A percentile compares a stretch with the other conserved stretches of the same genome.
These are phyloP conservation scores for Pichia sp. DNA, from an alignment of 1,139 yeast species.

Conservation along the genomic window DNA sequence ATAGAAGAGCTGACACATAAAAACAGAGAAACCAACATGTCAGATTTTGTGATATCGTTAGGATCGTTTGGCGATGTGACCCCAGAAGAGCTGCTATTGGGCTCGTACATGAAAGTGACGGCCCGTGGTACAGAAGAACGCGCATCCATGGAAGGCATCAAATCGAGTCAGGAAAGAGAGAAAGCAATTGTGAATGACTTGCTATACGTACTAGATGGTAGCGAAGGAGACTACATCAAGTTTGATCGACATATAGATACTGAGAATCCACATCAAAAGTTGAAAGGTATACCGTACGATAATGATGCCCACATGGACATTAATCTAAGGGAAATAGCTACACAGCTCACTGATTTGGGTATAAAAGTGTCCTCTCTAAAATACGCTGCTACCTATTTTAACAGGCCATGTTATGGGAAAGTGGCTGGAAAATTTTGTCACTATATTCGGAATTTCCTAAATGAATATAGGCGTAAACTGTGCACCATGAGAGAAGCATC, in stretches of 20 bases:
- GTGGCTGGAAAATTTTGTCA: conserved; percentile 69
- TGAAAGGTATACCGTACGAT: conserved; percentile 69
- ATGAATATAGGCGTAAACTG: conserved; percentile 23
- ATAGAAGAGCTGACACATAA: too few species aligned
- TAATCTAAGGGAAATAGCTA: conserved; percentile 66
- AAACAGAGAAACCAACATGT: too few species aligned
- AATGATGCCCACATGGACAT: conserved; percentile 69
- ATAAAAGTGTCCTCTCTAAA: conserved; percentile 50
- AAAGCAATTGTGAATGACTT: conserved; percentile 66
- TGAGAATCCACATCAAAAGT: conserved; percentile 27
- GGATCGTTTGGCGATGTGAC: too few species aligned
- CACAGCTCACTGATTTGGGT: conserved; percentile 54
- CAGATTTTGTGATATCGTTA: too few species aligned
- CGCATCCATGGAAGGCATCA: neutral
- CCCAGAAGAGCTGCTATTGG: too few species aligned
- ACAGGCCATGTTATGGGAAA: conserved; percentile 53
- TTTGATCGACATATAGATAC: conserved; percentile 59
- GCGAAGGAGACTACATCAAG: conserved; percentile 73
- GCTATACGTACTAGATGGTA: conserved; percentile 60
- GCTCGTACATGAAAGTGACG: too few species aligned
- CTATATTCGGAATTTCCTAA: conserved; percentile 45
- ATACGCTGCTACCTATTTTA: conserved; percentile 51
- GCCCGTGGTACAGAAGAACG: too few species aligned
- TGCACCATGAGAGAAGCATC: neutral
- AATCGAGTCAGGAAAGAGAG: conserved; percentile 43